Base-by-base conservation (phyloP, 495 filamentous ascomycete genomes). In the Paragyromitra xinjiangensis region DNA sequence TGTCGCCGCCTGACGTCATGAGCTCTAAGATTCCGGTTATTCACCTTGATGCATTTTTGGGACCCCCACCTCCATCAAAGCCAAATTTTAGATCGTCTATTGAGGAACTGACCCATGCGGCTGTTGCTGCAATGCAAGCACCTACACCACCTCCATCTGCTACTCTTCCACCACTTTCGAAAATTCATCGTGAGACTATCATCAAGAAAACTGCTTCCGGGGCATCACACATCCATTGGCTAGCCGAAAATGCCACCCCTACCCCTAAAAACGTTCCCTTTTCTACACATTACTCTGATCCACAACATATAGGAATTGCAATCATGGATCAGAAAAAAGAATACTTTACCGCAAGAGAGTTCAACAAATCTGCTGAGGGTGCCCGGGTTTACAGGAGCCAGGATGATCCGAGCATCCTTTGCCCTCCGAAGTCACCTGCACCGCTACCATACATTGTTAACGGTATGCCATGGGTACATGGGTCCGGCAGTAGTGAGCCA, bases 281-380 rank as follows among this genome's bases (percentile, higher is more conserved):
- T 50, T 40, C 53, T 12, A 24, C 39, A 24, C 24, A 45, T 29
- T 79, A 80, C 39, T 24, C 58, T 44, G 70, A 80, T 45, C 26
- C 51, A 44, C 58, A 55, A 61, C 59, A 61, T 12, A 71, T 51
- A 64, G 58, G 59, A 39, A 67, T 76, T 51, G 70, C 63, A 37
- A 48, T 29, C 44, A 81, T 81, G 78, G 78, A 81, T 5, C 67
- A 65, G 12, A 81, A 81, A 48, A 76, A 76, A 26, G 79, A 81
- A 44, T 81, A 81, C 16, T 81, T 81, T 65, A 68, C 64, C 11
- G 78, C 79, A 14, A 78, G 79, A 44, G 78, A 81, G 39, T 65
- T 69, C 42, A 81, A 81, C 73, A 72, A 58, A 26, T 45, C 70
- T 34, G 74, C 70, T 34, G 74, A 56, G 42, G 75, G 69, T 64